Evolutionary conservation across 2,329 filamentous ascomycete genomes (phyloP).

Genomic region (Aspergillus proliferans): DNA sequence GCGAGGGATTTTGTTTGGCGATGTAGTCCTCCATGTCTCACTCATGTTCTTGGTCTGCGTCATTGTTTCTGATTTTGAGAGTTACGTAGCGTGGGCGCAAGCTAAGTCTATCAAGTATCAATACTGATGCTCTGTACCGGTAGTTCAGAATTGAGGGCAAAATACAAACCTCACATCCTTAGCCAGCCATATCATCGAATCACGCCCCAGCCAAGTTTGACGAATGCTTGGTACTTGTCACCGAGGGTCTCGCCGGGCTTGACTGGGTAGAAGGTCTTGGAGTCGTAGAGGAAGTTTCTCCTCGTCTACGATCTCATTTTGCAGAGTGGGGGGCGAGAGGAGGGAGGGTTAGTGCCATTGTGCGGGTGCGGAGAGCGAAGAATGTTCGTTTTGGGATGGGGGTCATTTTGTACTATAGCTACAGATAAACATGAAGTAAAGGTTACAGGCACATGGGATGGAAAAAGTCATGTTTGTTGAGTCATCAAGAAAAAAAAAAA

Average conservation of each 20-base stretch:
- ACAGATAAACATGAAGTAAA: no score
- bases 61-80: slow-evolving; percentile 24
- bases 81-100: slow-evolving; percentile 10
- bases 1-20: slow-evolving; percentile 16
- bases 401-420: no score
- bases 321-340: slow-evolving; percentile 1
- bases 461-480: no score
- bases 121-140: no score
- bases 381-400: neutral
- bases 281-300: slow-evolving; percentile 33
- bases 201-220: slow-evolving; percentile 39
- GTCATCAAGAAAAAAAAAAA: no score
- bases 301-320: slow-evolving; percentile 30
- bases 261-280: slow-evolving; percentile 35
- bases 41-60: slow-evolving; percentile 11
- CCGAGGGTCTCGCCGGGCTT: slow-evolving; percentile 33
- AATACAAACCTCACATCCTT: slow-evolving; percentile 20
- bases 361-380: neutral
- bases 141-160: no score
- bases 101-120: no score
- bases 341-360: neutral
- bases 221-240: slow-evolving; percentile 31
- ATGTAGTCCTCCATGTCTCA: slow-evolving; percentile 25
- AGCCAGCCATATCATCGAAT: slow-evolving; percentile 42
- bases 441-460: no score